A percentile compares a stretch with the other conserved stretches of the same genome.
phyloP scores from a whole-genome alignment of 2,329 filamentous ascomycete genomes.

The Metarhizium guizhouense region DNA sequence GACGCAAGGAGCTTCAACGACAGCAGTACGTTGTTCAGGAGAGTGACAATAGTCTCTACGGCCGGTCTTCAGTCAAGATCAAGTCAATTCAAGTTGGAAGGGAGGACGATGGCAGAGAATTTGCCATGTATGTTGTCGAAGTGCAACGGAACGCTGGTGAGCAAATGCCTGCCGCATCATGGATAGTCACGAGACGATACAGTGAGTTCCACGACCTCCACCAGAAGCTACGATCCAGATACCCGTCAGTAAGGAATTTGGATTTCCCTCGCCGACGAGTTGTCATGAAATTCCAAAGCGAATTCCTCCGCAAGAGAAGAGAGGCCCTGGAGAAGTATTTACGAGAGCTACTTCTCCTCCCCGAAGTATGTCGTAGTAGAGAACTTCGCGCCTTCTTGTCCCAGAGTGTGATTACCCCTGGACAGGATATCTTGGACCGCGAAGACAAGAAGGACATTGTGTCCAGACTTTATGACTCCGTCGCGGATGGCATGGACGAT shows the following conservation, averaged over 20 bases:
- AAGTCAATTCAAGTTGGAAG: constrained; percentile 87
- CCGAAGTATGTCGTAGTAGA: constrained; percentile 87
- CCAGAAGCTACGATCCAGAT: constrained; percentile 74
- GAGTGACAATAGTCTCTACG: constrained; percentile 94
- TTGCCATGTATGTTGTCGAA: constrained; percentile 86
- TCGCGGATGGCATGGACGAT: constrained; percentile 96
- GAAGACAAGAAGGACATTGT: constrained; percentile 80
- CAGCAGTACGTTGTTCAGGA: constrained; percentile 97
- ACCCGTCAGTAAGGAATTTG: constrained; percentile 77
- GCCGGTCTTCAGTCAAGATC: constrained; percentile 80
- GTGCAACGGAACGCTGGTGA: constrained; percentile 85
- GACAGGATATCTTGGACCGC: constrained; percentile 45
- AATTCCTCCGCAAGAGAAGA: constrained; percentile 86
- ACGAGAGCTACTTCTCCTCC: constrained; percentile 69
- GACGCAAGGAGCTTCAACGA: constrained; percentile 87
- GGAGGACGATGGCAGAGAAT: constrained; percentile 89
- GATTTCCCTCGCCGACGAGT: constrained; percentile 89
- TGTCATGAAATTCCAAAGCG: constrained; percentile 92
- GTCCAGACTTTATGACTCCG: constrained; percentile 88
- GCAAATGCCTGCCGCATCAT: constrained; percentile 92
- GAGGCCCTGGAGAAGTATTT: constrained; percentile 80
- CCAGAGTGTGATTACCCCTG: constrained; percentile 66
- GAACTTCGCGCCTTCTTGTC: constrained; percentile 90
- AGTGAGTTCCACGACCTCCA: constrained; percentile 96
- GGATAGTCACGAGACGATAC: constrained; percentile 87